These are phyloP conservation scores for Rhodotorula sphaerocarpa DNA, from an alignment of 768 basidiomycete species.

Conservation along the genomic window DNA sequence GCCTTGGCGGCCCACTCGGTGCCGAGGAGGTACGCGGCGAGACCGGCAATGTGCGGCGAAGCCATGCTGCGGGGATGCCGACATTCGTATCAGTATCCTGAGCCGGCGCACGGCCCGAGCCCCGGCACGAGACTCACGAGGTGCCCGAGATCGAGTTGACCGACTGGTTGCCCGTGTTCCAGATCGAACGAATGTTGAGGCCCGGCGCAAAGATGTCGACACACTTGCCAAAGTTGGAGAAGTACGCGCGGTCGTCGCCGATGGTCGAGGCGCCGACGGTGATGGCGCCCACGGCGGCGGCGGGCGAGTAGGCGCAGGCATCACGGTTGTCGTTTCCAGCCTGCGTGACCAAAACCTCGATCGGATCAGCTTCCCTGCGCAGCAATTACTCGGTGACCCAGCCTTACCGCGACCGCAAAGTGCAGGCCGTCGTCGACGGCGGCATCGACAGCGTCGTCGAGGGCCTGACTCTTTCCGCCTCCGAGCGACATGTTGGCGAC, in stretches of 20 bases:
- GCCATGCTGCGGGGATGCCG: too few relatives aligned
- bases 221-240: conserved; percentile 77
- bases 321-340: conserved; percentile 50
- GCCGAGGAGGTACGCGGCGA: conserved; percentile 84
- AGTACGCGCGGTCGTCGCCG: conserved; percentile 47
- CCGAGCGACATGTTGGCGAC: conserved; percentile 97
- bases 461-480: conserved; percentile 77
- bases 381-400: too few relatives aligned
- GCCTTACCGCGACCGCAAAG: conserved; percentile 76
- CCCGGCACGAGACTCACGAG: conserved; percentile 48
- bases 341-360: background rate
- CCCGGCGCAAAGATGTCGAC: conserved; percentile 84
- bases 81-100: too few relatives aligned
- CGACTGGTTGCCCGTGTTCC: conserved; percentile 57
- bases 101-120: too few relatives aligned
- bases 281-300: conserved; percentile 74
- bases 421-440: conserved; percentile 79
- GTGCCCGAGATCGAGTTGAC: conserved; percentile 75
- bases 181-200: conserved; percentile 78
- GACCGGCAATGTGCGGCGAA: conserved; percentile 74
- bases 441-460: conserved; percentile 75
- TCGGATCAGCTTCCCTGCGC: too few relatives aligned
- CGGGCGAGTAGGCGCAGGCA: conserved; percentile 88
- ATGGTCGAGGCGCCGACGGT: conserved; percentile 76
- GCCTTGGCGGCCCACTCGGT: conserved; percentile 38